phyloP scores from a whole-genome alignment of 495 filamentous ascomycete species.

The Penicillium bovifimosum region DNA sequence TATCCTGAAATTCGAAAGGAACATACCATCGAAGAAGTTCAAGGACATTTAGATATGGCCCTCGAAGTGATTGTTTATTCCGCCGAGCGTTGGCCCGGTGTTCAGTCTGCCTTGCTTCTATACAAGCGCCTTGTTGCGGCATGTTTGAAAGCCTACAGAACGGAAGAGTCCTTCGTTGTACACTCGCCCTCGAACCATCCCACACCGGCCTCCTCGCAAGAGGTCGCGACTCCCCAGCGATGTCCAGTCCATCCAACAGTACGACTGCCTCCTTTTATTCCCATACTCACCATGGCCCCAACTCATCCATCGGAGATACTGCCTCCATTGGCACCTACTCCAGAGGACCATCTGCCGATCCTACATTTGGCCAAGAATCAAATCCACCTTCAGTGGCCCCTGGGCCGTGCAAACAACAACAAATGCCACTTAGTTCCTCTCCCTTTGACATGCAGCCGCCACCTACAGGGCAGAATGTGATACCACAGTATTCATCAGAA shows the following conservation, averaged over 20 bases:
- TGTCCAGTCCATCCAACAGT: slow-evolving; percentile 45
- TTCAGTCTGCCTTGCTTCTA: slow-evolving; percentile 71
- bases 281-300: slow-evolving; percentile 25
- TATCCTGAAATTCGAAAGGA: slow-evolving; percentile 72
- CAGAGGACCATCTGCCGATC: slow-evolving; percentile 37
- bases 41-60: slow-evolving; percentile 61
- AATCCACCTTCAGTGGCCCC: slow-evolving; percentile 16
- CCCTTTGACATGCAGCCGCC: slow-evolving; percentile 16
- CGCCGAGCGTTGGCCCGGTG: slow-evolving; percentile 83
- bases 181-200: slow-evolving; percentile 53
- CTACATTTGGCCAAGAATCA: slow-evolving; percentile 21
- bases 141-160: slow-evolving; percentile 76
- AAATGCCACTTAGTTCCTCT: slow-evolving; percentile 16
- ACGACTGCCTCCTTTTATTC: slow-evolving; percentile 34
- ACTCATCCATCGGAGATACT: slow-evolving; percentile 29
- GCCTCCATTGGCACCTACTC: slow-evolving; percentile 32
- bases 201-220: slow-evolving; percentile 41
- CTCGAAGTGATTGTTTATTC: slow-evolving; percentile 69
- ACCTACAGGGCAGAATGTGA: slow-evolving; percentile 7
- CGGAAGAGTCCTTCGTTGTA: slow-evolving; percentile 59
- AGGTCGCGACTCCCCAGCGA: slow-evolving; percentile 46
- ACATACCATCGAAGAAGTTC: slow-evolving; percentile 64
- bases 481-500: slow-evolving; percentile 21
- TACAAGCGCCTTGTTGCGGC: slow-evolving; percentile 76
- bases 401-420: slow-evolving; percentile 19